These are phyloP conservation scores for Pichia sp. DNA, from an alignment of 1,139 yeast genomes.

Conservation along the genomic window DNA sequence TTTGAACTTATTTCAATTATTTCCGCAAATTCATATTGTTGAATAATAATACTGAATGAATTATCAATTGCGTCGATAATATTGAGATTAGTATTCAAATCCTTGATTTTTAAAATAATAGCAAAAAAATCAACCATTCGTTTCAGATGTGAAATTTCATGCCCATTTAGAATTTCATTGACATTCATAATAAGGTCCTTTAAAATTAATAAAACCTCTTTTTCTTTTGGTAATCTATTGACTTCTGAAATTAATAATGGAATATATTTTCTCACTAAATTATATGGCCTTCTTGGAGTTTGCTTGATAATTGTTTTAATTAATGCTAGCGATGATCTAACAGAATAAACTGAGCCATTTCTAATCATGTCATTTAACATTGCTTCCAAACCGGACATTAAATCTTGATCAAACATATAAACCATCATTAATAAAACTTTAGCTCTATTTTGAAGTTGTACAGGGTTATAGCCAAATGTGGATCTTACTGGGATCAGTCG, in stretches of 20 bases:
- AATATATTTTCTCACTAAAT: slow-evolving; percentile 17
- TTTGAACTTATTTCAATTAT: slow-evolving; percentile 5
- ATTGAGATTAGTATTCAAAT: not conserved
- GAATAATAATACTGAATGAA: slow-evolving; percentile 1
- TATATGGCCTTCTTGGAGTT: slow-evolving; percentile 19
- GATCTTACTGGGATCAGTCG: slow-evolving; percentile 30
- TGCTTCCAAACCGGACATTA: slow-evolving; percentile 19
- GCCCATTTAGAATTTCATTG: slow-evolving; percentile 10
- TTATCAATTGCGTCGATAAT: not conserved
- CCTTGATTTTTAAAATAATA: slow-evolving; percentile 9
- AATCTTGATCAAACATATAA: slow-evolving; percentile 25
- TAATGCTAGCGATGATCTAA: slow-evolving; percentile 11
- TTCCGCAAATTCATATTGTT: slow-evolving; percentile 11
- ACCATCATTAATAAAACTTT: slow-evolving; percentile 26
- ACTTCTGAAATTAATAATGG: slow-evolving; percentile 15
- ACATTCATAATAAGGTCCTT: slow-evolving; percentile 9
- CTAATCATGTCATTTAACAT: slow-evolving; percentile 20
- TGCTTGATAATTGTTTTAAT: slow-evolving; percentile 9
- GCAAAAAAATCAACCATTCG: slow-evolving; percentile 12
- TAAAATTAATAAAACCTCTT: slow-evolving; percentile 1
- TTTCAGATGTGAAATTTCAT: slow-evolving; percentile 13
- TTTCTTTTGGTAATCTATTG: slow-evolving; percentile 12
- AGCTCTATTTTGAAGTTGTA: slow-evolving; percentile 25
- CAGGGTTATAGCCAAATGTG: slow-evolving; percentile 21
- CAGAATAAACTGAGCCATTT: slow-evolving; percentile 10